Evolutionary conservation across 73 alveolate genomes (phyloP).

Genomic region (Paramecium tetraurelia): DNA sequence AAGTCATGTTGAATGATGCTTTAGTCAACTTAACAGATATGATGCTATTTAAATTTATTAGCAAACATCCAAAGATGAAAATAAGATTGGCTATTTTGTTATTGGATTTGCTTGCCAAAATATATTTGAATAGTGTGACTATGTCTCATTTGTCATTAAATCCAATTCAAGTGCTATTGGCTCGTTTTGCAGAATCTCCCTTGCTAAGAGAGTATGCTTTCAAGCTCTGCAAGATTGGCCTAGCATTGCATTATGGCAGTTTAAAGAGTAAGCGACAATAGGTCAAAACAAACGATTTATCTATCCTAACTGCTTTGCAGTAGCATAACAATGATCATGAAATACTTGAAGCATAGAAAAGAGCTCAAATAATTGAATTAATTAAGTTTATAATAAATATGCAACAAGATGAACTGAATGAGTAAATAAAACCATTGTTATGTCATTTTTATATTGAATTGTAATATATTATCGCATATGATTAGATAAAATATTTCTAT

Average conservation of each 20-base stretch:
- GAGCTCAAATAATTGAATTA: constrained; percentile 50
- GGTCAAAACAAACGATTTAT: constrained; percentile 22
- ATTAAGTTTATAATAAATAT: constrained; percentile 50
- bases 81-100: constrained; percentile 78
- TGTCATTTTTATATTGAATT: constrained; percentile 55
- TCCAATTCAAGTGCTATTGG: constrained; percentile 40
- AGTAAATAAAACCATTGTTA: constrained; percentile 53
- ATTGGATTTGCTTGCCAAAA: constrained; percentile 84
- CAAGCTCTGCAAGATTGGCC: constrained; percentile 36
- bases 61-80: constrained; percentile 87
- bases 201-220: constrained; percentile 51
- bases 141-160: constrained; percentile 48
- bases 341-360: constrained; percentile 53
- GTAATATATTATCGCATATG: neutral
- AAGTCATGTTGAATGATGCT: constrained; percentile 75
- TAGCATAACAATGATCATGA: constrained; percentile 53
- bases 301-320: neutral
- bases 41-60: constrained; percentile 76
- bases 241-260: constrained; percentile 56
- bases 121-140: constrained; percentile 70
- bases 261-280: neutral
- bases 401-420: constrained; percentile 46
- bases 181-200: constrained; percentile 48
- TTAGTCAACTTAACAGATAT: constrained; percentile 84
- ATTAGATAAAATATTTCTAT: neutral